Base-by-base conservation (phyloP, 2,329 filamentous ascomycete genomes). In the Sarocladiaceae sp. region DNA sequence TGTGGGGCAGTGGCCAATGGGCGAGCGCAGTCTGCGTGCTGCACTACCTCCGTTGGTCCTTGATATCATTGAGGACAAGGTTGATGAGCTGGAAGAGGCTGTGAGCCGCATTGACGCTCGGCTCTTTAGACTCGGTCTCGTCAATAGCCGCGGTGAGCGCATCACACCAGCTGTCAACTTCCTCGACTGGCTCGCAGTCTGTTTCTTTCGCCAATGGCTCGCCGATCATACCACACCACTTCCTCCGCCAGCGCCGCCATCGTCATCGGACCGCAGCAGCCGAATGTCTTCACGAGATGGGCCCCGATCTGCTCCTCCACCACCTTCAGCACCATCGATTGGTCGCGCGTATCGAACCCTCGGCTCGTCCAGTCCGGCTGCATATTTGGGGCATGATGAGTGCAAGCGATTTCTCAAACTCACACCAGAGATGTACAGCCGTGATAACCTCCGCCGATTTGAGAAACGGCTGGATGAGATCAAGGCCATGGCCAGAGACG, bases 21-120 rank as follows among this genome's bases (percentile, higher is more conserved):
- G 87, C 15, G 82, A 91, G 60, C 82, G 87, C 23, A 89, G 89
- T 60, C 80, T 97, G 31, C 84, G 89, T 53, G 78, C 82, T 55
- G 77, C 86, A 26, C 77, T 96, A 36, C 88, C 92, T 1, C 82
- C 86, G 23, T 67, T 80, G 0, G 90, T 97, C 1, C 75, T 97
- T 10, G 91, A 97, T 59, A 78, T 97, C 31, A 95, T 97, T 56
- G 90, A 96, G 67, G 91, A 97, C 70, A 97, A 97, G 68, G 90
- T 94, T 4, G 90, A 96, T 59, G 92, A 97, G 67, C 77, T 97
- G 17, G 87, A 91, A 57, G 91, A 97, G 62, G 78, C 85, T 7
- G 89, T 96, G 56, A 80, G 83, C 31, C 84, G 87, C 25, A 80
- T 94, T 20, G 93, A 97, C 64, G 83, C 84, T 18, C 86, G 87